A percentile compares a stretch with the other conserved stretches of the same genome.
These are phyloP conservation scores for Annulohypoxylon bovei DNA, from an alignment of 495 filamentous ascomycete genomes.

Conservation along the genomic window DNA sequence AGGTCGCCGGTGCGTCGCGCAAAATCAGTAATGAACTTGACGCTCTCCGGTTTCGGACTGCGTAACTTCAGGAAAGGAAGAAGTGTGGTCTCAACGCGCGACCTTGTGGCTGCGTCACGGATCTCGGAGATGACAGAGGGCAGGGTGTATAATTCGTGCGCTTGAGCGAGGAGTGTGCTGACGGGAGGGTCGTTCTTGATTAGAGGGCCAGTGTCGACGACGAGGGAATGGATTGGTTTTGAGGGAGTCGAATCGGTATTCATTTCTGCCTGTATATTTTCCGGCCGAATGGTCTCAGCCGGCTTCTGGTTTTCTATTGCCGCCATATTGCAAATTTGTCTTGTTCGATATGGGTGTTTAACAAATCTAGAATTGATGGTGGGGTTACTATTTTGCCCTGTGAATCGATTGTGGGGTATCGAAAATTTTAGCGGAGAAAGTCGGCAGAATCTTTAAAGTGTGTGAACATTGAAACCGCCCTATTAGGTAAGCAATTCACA, in stretches of 20 bases:
- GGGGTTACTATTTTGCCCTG: constrained; percentile 32
- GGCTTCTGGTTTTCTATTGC: constrained; percentile 27
- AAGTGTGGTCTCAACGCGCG: constrained; percentile 81
- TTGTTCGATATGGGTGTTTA: background rate
- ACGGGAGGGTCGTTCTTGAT: constrained; percentile 87
- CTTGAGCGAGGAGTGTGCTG: constrained; percentile 77
- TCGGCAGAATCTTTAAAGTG: constrained; percentile 34
- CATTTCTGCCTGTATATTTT: background rate
- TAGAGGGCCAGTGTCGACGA: constrained; percentile 91
- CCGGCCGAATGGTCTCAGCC: background rate
- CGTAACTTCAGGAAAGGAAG: constrained; percentile 84
- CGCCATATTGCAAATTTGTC: constrained; percentile 23
- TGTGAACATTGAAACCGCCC: too few relatives aligned
- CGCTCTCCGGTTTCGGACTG: constrained; percentile 74
- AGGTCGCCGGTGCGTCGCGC: constrained; percentile 90
- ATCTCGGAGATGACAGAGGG: constrained; percentile 91
- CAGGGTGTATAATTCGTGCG: constrained; percentile 82
- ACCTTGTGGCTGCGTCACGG: constrained; percentile 80
- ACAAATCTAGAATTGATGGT: constrained; percentile 24
- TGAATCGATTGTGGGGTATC: constrained; percentile 41
- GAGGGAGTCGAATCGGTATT: constrained; percentile 15
- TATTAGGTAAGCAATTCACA: background rate
- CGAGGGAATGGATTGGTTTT: constrained; percentile 82
- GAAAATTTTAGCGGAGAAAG: constrained; percentile 43
- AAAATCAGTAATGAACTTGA: constrained; percentile 84